Conservation (phyloP, 2,329 filamentous ascomycete species). For the Aspergillus flavus region DNA sequence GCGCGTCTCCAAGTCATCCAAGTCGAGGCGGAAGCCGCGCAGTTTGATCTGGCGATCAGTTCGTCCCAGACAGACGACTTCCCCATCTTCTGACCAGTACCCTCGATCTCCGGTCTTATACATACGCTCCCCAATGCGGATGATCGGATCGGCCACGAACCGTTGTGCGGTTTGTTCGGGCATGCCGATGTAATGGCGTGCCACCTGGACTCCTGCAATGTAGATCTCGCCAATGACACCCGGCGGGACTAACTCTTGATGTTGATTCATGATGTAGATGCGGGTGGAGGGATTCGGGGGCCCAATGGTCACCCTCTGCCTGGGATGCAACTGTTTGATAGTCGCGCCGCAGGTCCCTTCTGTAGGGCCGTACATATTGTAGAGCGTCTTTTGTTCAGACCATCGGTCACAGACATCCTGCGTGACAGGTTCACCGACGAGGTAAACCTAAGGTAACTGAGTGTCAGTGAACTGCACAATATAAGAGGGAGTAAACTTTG, state of each 20-base stretch:
- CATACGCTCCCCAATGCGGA: constrained; percentile 30
- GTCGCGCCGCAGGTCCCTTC: constrained; percentile 45
- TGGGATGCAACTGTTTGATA: constrained; percentile 30
- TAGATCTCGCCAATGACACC: constrained; percentile 48
- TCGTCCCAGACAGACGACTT: constrained; percentile 45
- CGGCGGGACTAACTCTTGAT: constrained; percentile 29
- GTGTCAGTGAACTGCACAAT: neutral
- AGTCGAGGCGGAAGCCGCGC: constrained; percentile 43
- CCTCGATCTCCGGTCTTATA: constrained; percentile 47
- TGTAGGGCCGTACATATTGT: constrained; percentile 51
- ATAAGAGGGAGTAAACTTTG: neutral
- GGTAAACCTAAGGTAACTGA: constrained; percentile 28
- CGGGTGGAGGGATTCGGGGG: constrained; percentile 38
- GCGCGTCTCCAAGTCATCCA: constrained; percentile 16
- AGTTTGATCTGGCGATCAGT: constrained; percentile 48
- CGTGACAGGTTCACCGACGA: constrained; percentile 44
- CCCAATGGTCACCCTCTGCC: constrained; percentile 40
- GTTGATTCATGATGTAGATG: constrained; percentile 47
- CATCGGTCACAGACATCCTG: constrained; percentile 38
- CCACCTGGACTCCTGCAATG: constrained; percentile 48
- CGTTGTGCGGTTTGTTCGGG: constrained; percentile 26
- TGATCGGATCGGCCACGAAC: constrained; percentile 36
- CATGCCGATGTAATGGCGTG: constrained; percentile 44
- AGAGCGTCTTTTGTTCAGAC: constrained; percentile 29
- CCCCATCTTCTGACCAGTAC: constrained; percentile 37